phyloP scores from a whole-genome alignment of 2,329 filamentous ascomycete species.

The Fusarium chuoi region DNA sequence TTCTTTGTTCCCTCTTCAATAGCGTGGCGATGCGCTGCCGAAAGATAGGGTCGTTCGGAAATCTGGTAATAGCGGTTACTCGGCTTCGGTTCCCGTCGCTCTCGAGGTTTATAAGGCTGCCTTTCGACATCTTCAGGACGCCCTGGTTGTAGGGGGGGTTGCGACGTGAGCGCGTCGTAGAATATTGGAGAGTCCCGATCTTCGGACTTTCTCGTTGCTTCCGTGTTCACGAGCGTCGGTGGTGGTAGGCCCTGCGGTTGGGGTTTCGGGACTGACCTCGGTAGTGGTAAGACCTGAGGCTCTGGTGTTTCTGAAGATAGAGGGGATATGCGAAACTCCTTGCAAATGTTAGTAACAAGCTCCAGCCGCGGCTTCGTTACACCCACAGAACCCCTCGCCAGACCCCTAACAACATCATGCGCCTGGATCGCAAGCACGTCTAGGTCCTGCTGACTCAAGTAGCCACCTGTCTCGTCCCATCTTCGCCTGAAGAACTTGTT shows the following conservation, averaged over 20 bases:
- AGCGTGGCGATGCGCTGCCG: constrained; percentile 40
- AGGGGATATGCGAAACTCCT: constrained; percentile 12
- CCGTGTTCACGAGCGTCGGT: neutral
- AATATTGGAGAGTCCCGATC: neutral
- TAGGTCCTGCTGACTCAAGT: constrained; percentile 28
- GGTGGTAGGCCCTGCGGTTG: neutral
- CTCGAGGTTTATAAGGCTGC: constrained; percentile 19
- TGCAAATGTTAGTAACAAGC: constrained; percentile 4
- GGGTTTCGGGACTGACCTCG: neutral
- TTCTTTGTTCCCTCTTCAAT: constrained; percentile 41
- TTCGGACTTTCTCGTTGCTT: neutral
- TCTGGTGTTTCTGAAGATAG: neutral
- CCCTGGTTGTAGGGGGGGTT: too few species aligned
- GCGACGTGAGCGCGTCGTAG: neutral
- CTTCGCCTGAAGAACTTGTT: constrained; percentile 38
- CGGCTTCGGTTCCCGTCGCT: constrained; percentile 20
- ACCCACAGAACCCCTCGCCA: constrained; percentile 38
- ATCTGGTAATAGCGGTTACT: constrained; percentile 29
- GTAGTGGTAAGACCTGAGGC: neutral
- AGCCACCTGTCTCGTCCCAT: constrained; percentile 38
- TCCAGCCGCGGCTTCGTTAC: neutral
- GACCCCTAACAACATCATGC: constrained; percentile 32
- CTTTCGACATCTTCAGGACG: neutral
- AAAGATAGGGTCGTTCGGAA: constrained; percentile 42
- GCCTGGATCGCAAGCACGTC: constrained; percentile 28